Evolutionary conservation across 2,329 filamentous ascomycete species (phyloP), one percentile per base, ranked within the genome.

Genomic region (Ceratocystis alfenasii): DNA sequence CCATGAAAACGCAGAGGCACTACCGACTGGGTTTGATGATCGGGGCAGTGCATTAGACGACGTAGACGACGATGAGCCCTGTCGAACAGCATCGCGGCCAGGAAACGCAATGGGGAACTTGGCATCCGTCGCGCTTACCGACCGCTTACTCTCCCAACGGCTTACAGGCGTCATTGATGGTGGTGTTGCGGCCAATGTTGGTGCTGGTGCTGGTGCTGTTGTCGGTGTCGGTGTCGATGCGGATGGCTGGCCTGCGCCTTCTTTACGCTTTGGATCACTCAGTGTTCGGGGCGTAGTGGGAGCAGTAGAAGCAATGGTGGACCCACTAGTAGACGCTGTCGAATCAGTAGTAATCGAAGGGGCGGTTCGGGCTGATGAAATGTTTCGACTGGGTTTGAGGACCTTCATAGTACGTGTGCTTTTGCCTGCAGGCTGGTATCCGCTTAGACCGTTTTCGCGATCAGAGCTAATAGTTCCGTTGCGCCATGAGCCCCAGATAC

Each of bases 1-100:
- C 92, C 92, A 97, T 12, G 89, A 87, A 77, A 97, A 97, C 2
- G 93, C 93, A 67, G 90, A 94, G 15, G 89, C 93, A n/a, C 89
- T 89, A 7, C 93, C 93, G 20, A 96, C 83, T 0, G 94, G 93
- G 72, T 97, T 97, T 41, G 84, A 80, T 5, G 84, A 81, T 66
- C 85, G 82, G 17, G 83, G 77, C n/a, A 78, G 72, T 20, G 75
- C 71, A 53, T 48, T 57, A 15, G 65, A 66, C 17, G 59, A 44
- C 7, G 65, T 59, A 2, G 60, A 59, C 33, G 64, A 66, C 41
- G 36, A 46, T 76, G 69, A 33, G 84, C 83, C 82, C 82, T 66
- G 64, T 73, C 77, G 55, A 70, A 76, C 70, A 80, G 81, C 71
- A 79, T 83, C 74, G 81, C 85, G 66, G 81, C 78, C 64, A 81